A percentile compares a stretch with the other conserved stretches of the same genome.
phyloP scores from a whole-genome alignment of 305 asterid genomes.

The Solanum hybrid region DNA sequence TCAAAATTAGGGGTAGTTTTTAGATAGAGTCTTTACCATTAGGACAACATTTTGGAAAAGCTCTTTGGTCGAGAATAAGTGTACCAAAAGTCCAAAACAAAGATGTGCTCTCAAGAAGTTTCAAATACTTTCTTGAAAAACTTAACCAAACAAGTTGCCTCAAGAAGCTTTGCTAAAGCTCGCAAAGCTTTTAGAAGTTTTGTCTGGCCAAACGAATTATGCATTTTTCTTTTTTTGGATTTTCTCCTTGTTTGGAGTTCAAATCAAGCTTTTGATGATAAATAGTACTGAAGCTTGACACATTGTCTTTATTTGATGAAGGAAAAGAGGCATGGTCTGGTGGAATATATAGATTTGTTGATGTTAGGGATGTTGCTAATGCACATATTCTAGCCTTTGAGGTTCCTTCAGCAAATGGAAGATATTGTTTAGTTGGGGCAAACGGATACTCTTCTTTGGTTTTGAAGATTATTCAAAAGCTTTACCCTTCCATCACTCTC shows the following conservation, averaged over 20 bases:
- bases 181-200: background rate
- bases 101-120: background rate
- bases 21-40: background rate
- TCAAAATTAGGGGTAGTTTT: background rate
- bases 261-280: background rate
- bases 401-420: constrained; percentile 31
- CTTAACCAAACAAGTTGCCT: background rate
- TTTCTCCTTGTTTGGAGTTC: background rate
- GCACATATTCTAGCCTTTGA: constrained; percentile 40
- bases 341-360: constrained; percentile 14
- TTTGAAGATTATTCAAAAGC: constrained; percentile 11
- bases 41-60: background rate
- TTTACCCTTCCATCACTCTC: constrained; percentile 24
- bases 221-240: background rate
- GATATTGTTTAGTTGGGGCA: constrained; percentile 22
- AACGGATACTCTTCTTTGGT: background rate
- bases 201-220: background rate
- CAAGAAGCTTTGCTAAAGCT: background rate
- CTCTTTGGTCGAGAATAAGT: background rate
- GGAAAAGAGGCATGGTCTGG: constrained; percentile 8
- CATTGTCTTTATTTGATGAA: background rate
- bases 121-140: background rate
- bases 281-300: background rate
- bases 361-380: constrained; percentile 39
- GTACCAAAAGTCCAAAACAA: background rate